These are phyloP conservation scores for Xylaria intraflava DNA, from an alignment of 495 filamentous ascomycete species.

Conservation along the genomic window DNA sequence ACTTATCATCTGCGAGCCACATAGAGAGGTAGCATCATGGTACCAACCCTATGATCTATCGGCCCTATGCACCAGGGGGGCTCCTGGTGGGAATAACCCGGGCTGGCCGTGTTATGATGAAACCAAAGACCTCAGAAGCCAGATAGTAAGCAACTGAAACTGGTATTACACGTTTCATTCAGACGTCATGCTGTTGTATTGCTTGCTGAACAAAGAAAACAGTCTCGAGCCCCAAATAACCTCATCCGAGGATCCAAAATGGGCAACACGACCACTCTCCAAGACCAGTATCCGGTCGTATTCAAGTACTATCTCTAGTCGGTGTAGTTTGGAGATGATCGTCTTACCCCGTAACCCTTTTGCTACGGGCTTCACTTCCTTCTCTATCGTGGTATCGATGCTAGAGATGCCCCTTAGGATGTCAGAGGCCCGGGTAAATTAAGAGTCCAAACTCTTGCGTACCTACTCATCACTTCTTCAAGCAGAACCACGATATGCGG, in stretches of 20 bases:
- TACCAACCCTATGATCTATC: too few relatives aligned
- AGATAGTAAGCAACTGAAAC: too few relatives aligned
- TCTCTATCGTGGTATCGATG: constrained; percentile 2
- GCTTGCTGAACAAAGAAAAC: background rate
- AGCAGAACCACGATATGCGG: background rate
- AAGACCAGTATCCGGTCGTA: constrained; percentile 3
- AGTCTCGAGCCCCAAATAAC: background rate
- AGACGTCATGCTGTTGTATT: too few relatives aligned
- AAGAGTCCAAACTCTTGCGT: background rate
- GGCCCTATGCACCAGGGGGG: too few relatives aligned
- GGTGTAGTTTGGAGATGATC: constrained; percentile 1
- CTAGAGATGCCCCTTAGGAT: background rate
- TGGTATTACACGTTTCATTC: background rate
- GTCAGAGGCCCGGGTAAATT: background rate
- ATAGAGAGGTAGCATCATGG: too few relatives aligned
- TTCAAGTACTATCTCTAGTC: constrained; percentile 1
- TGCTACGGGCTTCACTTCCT: constrained; percentile 3
- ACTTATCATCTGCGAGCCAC: too few relatives aligned
- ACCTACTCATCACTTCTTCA: constrained; percentile 7
- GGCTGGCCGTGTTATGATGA: too few relatives aligned
- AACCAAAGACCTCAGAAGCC: too few relatives aligned
- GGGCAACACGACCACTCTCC: background rate
- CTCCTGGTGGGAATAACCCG: too few relatives aligned
- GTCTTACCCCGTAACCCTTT: constrained; percentile 3
- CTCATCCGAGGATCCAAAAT: background rate